A percentile compares a stretch with the other conserved stretches of the same genome.
phyloP scores from a whole-genome alignment of 2,329 filamentous ascomycete genomes.

The Xylariaceae sp. region DNA sequence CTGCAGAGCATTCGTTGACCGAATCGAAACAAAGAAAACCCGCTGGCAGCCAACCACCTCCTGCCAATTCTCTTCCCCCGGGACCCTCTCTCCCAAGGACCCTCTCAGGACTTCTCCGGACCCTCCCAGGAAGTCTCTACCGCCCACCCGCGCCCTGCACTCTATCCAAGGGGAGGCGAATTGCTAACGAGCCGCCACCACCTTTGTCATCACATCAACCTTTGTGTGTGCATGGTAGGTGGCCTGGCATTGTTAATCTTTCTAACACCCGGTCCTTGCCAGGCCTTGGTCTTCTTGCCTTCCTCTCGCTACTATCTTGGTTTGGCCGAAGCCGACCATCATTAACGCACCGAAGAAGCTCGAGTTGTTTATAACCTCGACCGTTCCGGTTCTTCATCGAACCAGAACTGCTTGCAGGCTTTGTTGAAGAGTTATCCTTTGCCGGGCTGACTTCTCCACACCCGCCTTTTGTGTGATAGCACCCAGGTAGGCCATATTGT shows the following conservation, averaged over 20 bases:
- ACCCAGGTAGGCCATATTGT: slow-evolving; percentile 5
- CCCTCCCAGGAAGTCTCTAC: background rate
- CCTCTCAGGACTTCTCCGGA: too few species aligned
- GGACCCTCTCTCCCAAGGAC: background rate
- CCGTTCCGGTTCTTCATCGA: background rate
- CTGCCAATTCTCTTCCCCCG: background rate
- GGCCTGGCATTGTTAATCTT: slow-evolving; percentile 5
- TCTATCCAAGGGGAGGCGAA: background rate
- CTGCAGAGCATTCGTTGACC: slow-evolving; percentile 5
- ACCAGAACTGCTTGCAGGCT: background rate
- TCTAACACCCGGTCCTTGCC: background rate
- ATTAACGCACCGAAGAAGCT: background rate
- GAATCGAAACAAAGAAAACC: slow-evolving; percentile 5
- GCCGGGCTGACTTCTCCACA: background rate
- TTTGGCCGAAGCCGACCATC: background rate
- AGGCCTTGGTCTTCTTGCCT: background rate
- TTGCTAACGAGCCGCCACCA: slow-evolving; percentile 4
- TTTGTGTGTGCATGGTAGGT: slow-evolving; percentile 1
- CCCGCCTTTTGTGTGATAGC: background rate
- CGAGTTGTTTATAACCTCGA: background rate
- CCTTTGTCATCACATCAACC: slow-evolving; percentile 3
- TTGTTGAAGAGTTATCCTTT: background rate
- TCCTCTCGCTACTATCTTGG: background rate
- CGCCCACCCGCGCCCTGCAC: background rate
- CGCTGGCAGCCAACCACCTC: slow-evolving; percentile 2